Base-by-base conservation (phyloP, 768 basidiomycete genomes). In the Termitomyces bulborhizus region DNA sequence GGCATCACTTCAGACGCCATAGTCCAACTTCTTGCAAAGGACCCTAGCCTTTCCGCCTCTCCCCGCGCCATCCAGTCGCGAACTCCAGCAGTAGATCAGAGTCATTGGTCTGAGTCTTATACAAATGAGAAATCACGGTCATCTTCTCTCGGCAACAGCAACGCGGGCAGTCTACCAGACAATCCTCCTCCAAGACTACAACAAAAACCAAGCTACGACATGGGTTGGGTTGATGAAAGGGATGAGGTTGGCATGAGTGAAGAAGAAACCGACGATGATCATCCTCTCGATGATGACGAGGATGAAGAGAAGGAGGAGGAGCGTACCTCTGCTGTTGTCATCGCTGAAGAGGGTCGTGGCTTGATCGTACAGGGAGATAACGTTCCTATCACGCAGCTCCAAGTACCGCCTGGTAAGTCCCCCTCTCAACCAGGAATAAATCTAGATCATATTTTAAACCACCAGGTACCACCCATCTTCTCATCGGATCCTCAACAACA, bases 381-480 rank as follows among this genome's bases (percentile, higher is more conserved):
- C 45, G 68, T 76, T 56, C 78, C 86, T 45, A 74, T 89, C 49
- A 68, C 71, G 5, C 79, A 86, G 51, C 74, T 93, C 16, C 78
- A 84, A 49, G 80, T 88, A 34, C 81, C 83, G 53, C 76, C 85
- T 64, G 94, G 93, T 95, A 66, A 62, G 85, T 41, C 53, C 54
- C 42, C 53, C 37, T 42, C 26, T 50, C 27, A n/a, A 18, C 26
- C 49, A 50, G 26, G 11, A 45, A 27, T 32, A 41, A 51, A 16
- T 56, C 21, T 46, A 54, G 15, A 16, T 37, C 15, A 4, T 59
- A 41, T 61, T 34, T 43, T 59, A 36, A 34, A 32, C 47, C 46
- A 56, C 45, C 64, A 98, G 96, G 88, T 16, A 93, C 93, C 18
- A 99, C 96, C 0, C 96, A 99, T 77, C 80, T 99, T 46, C 78